These are phyloP conservation scores for Boletus vermiculosoides DNA, from an alignment of 768 basidiomycete genomes.

Conservation along the genomic window DNA sequence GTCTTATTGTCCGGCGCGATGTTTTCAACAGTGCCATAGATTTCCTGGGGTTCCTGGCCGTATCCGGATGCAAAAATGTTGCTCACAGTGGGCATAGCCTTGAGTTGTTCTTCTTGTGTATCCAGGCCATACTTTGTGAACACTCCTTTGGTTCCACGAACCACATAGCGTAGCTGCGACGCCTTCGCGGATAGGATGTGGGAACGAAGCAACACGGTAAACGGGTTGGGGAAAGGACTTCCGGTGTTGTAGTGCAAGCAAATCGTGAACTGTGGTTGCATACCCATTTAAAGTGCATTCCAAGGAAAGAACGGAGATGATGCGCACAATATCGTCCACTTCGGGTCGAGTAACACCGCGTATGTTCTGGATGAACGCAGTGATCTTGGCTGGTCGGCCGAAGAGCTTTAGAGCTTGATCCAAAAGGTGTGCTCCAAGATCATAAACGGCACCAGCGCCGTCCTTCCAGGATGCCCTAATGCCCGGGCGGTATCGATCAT, in stretches of 20 bases:
- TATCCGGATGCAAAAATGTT: constrained; percentile 46
- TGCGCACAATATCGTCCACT: constrained; percentile 64
- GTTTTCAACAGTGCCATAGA: constrained; percentile 64
- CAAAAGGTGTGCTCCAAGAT: constrained; percentile 78
- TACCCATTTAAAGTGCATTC: background rate
- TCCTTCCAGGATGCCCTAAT: constrained; percentile 83
- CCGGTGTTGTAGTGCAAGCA: constrained; percentile 49
- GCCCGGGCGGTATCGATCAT: constrained; percentile 67
- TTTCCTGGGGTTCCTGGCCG: constrained; percentile 60
- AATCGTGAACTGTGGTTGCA: constrained; percentile 46
- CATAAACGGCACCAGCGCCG: constrained; percentile 64
- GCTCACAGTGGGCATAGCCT: constrained; percentile 47
- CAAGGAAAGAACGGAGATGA: background rate
- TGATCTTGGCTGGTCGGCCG: constrained; percentile 66
- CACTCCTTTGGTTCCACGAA: constrained; percentile 70
- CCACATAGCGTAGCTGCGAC: constrained; percentile 66
- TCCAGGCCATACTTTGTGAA: constrained; percentile 78
- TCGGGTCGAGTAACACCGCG: constrained; percentile 62
- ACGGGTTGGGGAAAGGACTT: constrained; percentile 44
- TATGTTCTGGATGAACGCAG: constrained; percentile 68
- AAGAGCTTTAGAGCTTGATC: constrained; percentile 77
- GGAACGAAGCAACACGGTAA: constrained; percentile 67
- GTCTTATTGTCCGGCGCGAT: constrained; percentile 43
- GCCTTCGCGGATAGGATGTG: constrained; percentile 66
- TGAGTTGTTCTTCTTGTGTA: constrained; percentile 76